phyloP scores from a whole-genome alignment of 2,329 filamentous ascomycete species.

The Pseudocercospora eumusae region DNA sequence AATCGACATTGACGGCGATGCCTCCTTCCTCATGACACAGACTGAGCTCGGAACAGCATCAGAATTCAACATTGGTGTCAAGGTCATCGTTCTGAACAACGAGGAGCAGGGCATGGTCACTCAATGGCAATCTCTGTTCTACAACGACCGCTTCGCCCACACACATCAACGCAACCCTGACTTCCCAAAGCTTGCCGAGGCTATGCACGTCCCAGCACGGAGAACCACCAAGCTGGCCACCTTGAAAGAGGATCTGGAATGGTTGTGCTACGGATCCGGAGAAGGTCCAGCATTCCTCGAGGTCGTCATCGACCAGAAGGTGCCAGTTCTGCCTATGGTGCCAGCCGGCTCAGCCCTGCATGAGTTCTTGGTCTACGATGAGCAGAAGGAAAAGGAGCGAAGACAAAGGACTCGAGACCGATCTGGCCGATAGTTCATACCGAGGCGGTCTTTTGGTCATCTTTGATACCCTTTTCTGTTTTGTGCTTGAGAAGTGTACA shows the following conservation, averaged over 20 bases:
- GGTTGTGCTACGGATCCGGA: conserved; percentile 72
- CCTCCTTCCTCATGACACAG: conserved; percentile 98
- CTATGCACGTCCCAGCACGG: conserved; percentile 81
- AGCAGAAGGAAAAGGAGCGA: conserved; percentile 54
- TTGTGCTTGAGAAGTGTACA: conserved; percentile 1
- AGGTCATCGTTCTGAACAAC: conserved; percentile 93
- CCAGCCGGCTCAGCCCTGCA: conserved; percentile 83
- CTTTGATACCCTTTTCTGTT: conserved; percentile 6
- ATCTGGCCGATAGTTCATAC: conserved; percentile 38
- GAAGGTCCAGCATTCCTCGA: conserved; percentile 93
- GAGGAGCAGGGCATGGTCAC: conserved; percentile 99
- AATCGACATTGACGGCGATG: conserved; percentile 94
- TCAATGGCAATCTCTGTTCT: conserved; percentile 97
- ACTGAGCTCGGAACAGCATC: conserved; percentile 90
- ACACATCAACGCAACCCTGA: conserved; percentile 96
- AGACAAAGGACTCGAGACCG: conserved; percentile 41
- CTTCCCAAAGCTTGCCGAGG: conserved; percentile 88
- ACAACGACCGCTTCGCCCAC: conserved; percentile 88
- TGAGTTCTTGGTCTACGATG: conserved; percentile 89
- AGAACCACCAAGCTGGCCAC: conserved; percentile 74
- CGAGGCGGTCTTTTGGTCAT: not conserved
- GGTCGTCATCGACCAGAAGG: conserved; percentile 84
- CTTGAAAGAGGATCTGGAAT: conserved; percentile 74
- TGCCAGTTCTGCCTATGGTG: conserved; percentile 97
- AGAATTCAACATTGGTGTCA: conserved; percentile 95